Conservation (phyloP, 1,284 basidiomycete genomes). For the Vanrija humicola region DNA sequence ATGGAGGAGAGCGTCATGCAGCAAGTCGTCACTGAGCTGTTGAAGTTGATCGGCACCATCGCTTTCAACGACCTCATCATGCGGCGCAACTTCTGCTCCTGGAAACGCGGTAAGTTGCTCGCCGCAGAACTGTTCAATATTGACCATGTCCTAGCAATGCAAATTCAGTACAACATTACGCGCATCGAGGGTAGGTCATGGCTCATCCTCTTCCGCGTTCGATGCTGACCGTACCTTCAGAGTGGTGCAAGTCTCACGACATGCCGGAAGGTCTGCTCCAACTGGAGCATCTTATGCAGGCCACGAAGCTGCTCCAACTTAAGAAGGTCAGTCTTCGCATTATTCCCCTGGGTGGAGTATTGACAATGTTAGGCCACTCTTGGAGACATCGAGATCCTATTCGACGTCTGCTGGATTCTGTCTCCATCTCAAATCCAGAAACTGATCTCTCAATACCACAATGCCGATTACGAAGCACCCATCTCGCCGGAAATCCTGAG, state of each 20-base stretch:
- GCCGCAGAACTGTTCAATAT: neutral
- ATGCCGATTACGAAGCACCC: conserved; percentile 86
- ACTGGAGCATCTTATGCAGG: conserved; percentile 98
- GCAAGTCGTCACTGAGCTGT: conserved; percentile 91
- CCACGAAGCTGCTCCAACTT: conserved; percentile 94
- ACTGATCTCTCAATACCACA: conserved; percentile 97
- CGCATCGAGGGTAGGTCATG: conserved; percentile 66
- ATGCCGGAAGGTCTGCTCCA: conserved; percentile 99
- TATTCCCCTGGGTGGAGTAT: neutral
- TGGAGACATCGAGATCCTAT: conserved; percentile 96
- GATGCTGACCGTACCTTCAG: conserved; percentile 17
- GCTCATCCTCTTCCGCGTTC: conserved; percentile 30
- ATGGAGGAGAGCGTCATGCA: conserved; percentile 97
- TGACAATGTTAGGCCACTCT: conserved; percentile 64
- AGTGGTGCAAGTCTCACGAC: conserved; percentile 92
- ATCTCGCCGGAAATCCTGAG: conserved; percentile 94
- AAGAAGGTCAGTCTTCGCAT: conserved; percentile 71
- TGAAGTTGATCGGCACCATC: conserved; percentile 94
- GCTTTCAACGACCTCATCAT: conserved; percentile 98
- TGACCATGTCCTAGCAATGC: conserved; percentile 67
- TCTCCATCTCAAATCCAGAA: conserved; percentile 99
- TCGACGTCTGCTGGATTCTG: conserved; percentile 99
- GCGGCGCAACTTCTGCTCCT: conserved; percentile 98
- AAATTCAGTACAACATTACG: conserved; percentile 98
- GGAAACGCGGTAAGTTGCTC: conserved; percentile 81